Percentiles rank a stretch among this genome's conserved stretches.
Evolutionary conservation across 2,329 filamentous ascomycete genomes (phyloP).

Genomic region (Aspergillus aculeatus): DNA sequence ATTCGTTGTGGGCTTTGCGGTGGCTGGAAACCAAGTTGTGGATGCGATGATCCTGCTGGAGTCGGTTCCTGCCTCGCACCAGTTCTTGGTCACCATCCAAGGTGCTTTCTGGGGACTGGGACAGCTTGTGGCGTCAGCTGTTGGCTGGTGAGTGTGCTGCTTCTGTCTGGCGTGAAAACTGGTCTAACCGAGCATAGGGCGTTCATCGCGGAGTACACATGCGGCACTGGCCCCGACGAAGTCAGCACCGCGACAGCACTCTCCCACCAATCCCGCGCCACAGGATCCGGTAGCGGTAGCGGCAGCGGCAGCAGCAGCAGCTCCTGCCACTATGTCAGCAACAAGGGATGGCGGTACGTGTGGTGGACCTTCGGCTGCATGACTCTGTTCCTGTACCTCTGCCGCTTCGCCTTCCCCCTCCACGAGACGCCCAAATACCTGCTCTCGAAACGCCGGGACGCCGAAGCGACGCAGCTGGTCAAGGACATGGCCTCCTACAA

Average conservation of each 20-base stretch:
- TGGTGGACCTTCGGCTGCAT: conserved; percentile 26
- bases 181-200: conserved; percentile 13
- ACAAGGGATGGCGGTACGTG: conserved; percentile 25
- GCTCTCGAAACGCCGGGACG: conserved; percentile 16
- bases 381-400: conserved; percentile 21
- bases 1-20: conserved; percentile 19
- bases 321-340: conserved; percentile 23
- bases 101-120: conserved; percentile 21
- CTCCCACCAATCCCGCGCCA: conserved; percentile 2
- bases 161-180: too few relatives aligned
- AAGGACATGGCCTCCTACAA: conserved; percentile 21
- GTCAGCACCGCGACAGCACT: conserved; percentile 15
- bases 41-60: conserved; percentile 19
- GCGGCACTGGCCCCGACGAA: conserved; percentile 22
- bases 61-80: conserved; percentile 20
- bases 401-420: conserved; percentile 18
- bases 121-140: conserved; percentile 16
- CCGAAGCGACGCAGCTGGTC: conserved; percentile 20
- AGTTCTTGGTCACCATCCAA: conserved; percentile 19
- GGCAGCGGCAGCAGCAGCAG: conserved; percentile 19
- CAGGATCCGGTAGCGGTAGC: conserved; percentile 4
- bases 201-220: conserved; percentile 22
- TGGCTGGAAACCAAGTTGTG: conserved; percentile 19
- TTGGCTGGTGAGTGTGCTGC: conserved; percentile 17
- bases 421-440: conserved; percentile 22